phyloP scores from a whole-genome alignment of 148 eudicot species.

The Heliosperma pusillum region DNA sequence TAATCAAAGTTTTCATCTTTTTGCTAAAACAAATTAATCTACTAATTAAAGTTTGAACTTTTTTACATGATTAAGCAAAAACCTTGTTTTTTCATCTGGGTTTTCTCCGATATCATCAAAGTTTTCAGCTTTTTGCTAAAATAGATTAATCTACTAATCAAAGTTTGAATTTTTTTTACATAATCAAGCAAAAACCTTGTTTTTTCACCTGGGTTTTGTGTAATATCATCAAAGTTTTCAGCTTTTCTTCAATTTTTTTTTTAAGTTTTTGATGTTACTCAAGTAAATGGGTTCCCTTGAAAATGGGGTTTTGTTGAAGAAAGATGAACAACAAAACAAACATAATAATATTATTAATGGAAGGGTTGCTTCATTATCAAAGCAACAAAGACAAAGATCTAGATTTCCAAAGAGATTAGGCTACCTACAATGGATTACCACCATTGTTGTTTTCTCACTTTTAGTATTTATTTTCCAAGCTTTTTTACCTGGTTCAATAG shows the following conservation, averaged over 20 bases:
- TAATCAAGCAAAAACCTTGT: no score
- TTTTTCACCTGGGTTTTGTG: no score
- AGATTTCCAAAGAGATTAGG: slow-evolving; percentile 60
- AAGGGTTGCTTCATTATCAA: slow-evolving; percentile 40
- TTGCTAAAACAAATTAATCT: background rate
- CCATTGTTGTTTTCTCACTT: slow-evolving; percentile 52
- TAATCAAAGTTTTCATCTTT: background rate
- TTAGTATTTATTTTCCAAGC: slow-evolving; percentile 53
- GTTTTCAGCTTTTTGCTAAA: background rate
- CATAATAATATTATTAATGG: slow-evolving; percentile 8
- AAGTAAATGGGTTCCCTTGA: no score
- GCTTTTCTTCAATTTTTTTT: no score
- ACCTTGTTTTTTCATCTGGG: no score
- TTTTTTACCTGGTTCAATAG: slow-evolving; percentile 59
- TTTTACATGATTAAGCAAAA: no score
- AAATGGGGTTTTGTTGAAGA: background rate
- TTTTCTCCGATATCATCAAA: background rate
- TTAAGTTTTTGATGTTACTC: no score
- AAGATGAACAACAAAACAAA: background rate
- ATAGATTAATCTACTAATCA: background rate
- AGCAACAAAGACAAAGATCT: slow-evolving; percentile 59
- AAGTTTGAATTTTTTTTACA: background rate
- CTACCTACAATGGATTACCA: slow-evolving; percentile 56
- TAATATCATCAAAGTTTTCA: no score
- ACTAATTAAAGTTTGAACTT: background rate